A percentile compares a stretch with the other conserved stretches of the same genome.
Conservation (phyloP, 345 rosid species). For the Dipteronia dyeriana region DNA sequence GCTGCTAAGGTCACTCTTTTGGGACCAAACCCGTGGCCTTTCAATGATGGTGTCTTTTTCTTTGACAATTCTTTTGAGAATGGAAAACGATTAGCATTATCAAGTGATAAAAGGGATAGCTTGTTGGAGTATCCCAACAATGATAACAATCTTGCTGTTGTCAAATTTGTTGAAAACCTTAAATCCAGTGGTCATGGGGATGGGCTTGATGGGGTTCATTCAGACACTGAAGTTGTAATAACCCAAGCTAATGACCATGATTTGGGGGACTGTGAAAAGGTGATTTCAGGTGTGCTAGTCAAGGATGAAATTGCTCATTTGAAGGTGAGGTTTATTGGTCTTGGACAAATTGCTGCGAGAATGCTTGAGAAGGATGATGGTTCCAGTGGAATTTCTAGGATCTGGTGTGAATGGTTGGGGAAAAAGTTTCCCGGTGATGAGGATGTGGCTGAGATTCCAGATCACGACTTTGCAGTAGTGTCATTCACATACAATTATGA, state of each 20-base stretch:
- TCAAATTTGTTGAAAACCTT: slow-evolving; percentile 42
- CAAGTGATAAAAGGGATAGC: slow-evolving; percentile 23
- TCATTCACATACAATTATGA: slow-evolving; percentile 59
- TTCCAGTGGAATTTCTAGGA: slow-evolving; percentile 43
- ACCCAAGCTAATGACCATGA: slow-evolving; percentile 24
- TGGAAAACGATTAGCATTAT: slow-evolving; percentile 27
- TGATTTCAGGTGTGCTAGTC: slow-evolving; percentile 56
- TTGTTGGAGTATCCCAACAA: slow-evolving; percentile 34
- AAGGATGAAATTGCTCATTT: slow-evolving; percentile 61
- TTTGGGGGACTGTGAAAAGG: slow-evolving; percentile 30
- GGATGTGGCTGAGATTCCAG: slow-evolving; percentile 37
- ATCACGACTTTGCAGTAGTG: slow-evolving; percentile 76
- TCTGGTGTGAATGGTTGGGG: slow-evolving; percentile 98
- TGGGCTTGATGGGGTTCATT: slow-evolving; percentile 22
- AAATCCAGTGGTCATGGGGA: slow-evolving; percentile 12
- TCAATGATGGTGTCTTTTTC: slow-evolving; percentile 82
- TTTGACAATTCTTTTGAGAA: slow-evolving; percentile 51
- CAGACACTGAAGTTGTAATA: slow-evolving; percentile 17
- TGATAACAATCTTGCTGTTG: slow-evolving; percentile 51
- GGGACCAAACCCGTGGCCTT: slow-evolving; percentile 86
- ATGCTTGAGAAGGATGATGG: slow-evolving; percentile 44
- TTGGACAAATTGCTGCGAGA: slow-evolving; percentile 64
- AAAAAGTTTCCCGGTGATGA: slow-evolving; percentile 35
- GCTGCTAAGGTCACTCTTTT: slow-evolving; percentile 75
- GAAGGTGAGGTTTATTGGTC: slow-evolving; percentile 56